Evolutionary conservation across 345 rosid genomes (phyloP).

Genomic region (Draba incana): DNA sequence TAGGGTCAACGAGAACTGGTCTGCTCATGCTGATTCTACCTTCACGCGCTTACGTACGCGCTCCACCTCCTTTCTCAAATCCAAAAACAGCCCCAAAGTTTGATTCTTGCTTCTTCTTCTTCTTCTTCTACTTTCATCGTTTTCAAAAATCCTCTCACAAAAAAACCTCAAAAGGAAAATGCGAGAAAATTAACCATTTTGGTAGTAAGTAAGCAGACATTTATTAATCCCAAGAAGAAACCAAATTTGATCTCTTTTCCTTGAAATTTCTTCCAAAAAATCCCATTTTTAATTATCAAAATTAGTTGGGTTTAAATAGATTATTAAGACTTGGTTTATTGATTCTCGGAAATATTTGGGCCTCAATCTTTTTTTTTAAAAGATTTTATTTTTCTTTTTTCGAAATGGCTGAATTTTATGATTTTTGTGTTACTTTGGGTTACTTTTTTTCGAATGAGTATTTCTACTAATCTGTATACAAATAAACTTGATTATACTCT

Average conservation of each 20-base stretch:
- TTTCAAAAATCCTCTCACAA: not conserved
- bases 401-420: too few species aligned
- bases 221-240: slow-evolving; percentile 14
- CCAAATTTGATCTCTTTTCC: not conserved
- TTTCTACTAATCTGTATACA: too few species aligned
- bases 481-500: too few species aligned
- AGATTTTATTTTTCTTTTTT: too few species aligned
- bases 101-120: not conserved
- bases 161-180: slow-evolving; percentile 10
- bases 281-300: not conserved
- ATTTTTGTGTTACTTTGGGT: too few species aligned
- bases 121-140: too few species aligned
- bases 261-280: not conserved
- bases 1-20: slow-evolving; percentile 33
- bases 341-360: too few species aligned
- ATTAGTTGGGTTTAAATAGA: too few species aligned
- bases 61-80: not conserved
- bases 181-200: slow-evolving; percentile 28
- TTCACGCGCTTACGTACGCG: slow-evolving; percentile 38
- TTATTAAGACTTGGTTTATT: too few species aligned
- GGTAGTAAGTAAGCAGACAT: slow-evolving; percentile 25
- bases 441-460: too few species aligned
- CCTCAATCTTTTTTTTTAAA: too few species aligned
- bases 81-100: too few species aligned
- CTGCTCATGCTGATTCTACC: not conserved